phyloP scores from a whole-genome alignment of 1,284 basidiomycete genomes.

The Cronartium quercuum region DNA sequence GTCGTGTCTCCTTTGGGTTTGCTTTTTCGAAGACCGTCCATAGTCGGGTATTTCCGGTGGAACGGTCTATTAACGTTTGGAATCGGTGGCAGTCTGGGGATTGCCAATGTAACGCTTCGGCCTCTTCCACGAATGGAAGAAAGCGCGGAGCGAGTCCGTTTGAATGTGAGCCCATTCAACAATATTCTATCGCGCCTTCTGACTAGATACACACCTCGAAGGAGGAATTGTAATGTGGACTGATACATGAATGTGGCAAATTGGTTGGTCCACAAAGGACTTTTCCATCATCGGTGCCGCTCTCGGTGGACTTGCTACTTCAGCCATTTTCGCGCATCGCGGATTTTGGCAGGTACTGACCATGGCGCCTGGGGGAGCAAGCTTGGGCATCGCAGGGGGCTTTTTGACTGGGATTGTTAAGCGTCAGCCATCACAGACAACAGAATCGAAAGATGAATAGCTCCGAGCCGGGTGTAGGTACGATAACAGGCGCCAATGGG shows the following conservation, averaged over 20 bases:
- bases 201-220: too few relatives aligned
- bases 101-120: neutral
- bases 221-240: neutral
- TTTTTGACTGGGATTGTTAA: constrained; percentile 5
- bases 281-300: constrained; percentile 28
- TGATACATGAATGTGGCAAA: neutral
- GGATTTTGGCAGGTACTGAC: neutral
- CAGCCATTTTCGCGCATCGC: constrained; percentile 16
- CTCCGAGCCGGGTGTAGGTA: too few relatives aligned
- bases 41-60: neutral
- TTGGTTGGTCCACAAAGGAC: neutral
- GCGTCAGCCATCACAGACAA: too few relatives aligned
- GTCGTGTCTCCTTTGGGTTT: neutral
- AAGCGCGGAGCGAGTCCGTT: neutral
- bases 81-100: neutral
- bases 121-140: neutral
- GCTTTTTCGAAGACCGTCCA: neutral
- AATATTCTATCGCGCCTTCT: too few relatives aligned
- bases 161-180: neutral
- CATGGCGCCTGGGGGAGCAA: constrained; percentile 16
- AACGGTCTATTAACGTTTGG: neutral
- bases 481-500: too few relatives aligned
- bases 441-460: too few relatives aligned
- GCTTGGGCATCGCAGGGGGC: constrained; percentile 13
- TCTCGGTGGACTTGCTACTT: constrained; percentile 9